Evolutionary conservation across 208 protist species (phyloP).

Genomic region (Acanthamoeba culbertsoni): DNA sequence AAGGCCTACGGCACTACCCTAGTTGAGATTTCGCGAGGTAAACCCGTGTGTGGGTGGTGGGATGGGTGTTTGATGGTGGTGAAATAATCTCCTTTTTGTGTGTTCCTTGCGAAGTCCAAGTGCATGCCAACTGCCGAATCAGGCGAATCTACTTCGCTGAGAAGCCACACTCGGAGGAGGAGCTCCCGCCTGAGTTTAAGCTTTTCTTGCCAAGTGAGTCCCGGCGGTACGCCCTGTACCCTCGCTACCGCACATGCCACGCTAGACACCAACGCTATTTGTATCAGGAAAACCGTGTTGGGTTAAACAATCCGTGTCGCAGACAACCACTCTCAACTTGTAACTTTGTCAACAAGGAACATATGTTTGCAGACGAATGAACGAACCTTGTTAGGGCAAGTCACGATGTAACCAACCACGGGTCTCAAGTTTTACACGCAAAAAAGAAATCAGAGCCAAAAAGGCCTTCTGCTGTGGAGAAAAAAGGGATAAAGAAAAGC

Average conservation of each 20-base stretch:
- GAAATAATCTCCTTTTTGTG: not conserved
- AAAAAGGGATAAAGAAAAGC: not conserved
- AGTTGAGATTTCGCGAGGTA: constrained; percentile 94
- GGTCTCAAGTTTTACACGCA: no score
- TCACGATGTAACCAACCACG: no score
- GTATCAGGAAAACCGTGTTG: not conserved
- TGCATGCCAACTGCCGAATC: constrained; percentile 99
- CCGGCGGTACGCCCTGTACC: not conserved
- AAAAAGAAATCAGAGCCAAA: not conserved
- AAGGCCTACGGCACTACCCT: constrained; percentile 99
- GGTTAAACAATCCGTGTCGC: not conserved
- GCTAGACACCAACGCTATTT: no score
- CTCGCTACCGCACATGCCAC: not conserved
- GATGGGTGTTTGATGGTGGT: no score
- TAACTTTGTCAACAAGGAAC: not conserved
- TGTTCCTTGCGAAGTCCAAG: constrained; percentile 77
- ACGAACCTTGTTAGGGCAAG: no score
- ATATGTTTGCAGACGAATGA: not conserved
- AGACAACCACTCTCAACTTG: not conserved
- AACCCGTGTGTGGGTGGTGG: not conserved
- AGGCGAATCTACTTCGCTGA: constrained; percentile 99
- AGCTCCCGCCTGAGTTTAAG: constrained; percentile 98
- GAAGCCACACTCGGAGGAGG: constrained; percentile 98
- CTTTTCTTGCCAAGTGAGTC: constrained; percentile 62
- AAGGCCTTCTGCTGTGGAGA: not conserved